Percentiles rank a stretch among this genome's conserved stretches.
phyloP scores from a whole-genome alignment of 2,329 filamentous ascomycete species.

The Fusarium solani-melongenae region DNA sequence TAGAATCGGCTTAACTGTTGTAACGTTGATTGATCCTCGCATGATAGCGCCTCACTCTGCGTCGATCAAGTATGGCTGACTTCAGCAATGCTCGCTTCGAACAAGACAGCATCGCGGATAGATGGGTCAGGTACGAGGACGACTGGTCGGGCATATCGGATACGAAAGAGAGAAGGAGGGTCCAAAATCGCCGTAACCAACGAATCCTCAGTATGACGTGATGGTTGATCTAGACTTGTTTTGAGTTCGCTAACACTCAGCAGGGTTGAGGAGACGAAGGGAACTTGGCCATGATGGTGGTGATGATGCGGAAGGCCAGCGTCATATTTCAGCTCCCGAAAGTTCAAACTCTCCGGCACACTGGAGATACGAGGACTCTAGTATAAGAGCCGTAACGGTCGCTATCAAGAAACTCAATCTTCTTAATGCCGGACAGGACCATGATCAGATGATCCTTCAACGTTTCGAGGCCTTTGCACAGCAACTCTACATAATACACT shows the following conservation, averaged over 20 bases:
- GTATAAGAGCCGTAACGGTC: not conserved
- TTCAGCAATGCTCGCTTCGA: not conserved
- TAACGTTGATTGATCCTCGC: not conserved
- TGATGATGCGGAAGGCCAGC: not conserved
- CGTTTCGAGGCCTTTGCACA: not conserved
- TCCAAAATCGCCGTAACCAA: not conserved
- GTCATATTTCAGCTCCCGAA: not conserved
- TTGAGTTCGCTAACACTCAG: not conserved
- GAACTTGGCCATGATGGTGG: not conserved
- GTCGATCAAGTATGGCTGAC: not conserved
- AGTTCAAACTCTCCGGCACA: not conserved
- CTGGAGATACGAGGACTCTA: not conserved
- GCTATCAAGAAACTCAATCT: not conserved
- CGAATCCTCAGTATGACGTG: not conserved
- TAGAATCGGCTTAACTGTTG: not conserved
- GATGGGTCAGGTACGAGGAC: not conserved
- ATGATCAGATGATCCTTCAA: not conserved
- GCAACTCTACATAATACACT: not conserved
- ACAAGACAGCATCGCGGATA: not conserved
- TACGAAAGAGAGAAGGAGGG: not conserved
- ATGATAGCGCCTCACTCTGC: not conserved
- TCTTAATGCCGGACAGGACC: not conserved
- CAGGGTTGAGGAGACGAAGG: not conserved
- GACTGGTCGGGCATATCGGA: not conserved
- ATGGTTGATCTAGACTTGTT: not conserved